phyloP scores from a whole-genome alignment of 345 rosid genomes.

The Murraya paniculata region DNA sequence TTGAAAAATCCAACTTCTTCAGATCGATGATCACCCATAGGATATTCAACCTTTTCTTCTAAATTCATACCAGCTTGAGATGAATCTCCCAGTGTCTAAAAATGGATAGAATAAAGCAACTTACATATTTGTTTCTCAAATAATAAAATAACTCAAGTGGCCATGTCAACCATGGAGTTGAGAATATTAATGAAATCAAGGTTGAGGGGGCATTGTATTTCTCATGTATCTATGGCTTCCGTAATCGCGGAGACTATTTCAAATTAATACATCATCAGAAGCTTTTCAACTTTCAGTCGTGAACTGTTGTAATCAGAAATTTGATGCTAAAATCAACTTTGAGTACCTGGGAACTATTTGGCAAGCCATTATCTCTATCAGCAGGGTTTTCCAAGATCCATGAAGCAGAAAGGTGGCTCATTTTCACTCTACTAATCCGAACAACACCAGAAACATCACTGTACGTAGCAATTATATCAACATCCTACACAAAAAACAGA shows the following conservation, averaged over 20 bases:
- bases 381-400: conserved; percentile 80
- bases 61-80: conserved; percentile 26
- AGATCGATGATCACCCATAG: conserved; percentile 24
- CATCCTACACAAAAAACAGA: conserved; percentile 51
- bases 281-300: not conserved
- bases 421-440: conserved; percentile 63
- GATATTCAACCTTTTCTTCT: conserved; percentile 33
- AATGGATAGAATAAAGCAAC: not conserved
- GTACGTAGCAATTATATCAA: conserved; percentile 83
- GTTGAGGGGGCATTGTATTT: conserved; percentile 3
- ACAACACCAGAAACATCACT: conserved; percentile 64
- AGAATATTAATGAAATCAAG: not conserved
- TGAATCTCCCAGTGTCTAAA: conserved; percentile 31
- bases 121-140: conserved; percentile 28
- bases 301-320: not conserved
- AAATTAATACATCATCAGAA: not conserved
- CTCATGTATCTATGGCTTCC: not conserved
- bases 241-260: not conserved
- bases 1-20: conserved; percentile 31
- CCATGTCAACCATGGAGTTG: conserved; percentile 9
- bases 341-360: conserved; percentile 49
- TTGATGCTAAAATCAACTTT: conserved; percentile 5
- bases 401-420: conserved; percentile 85
- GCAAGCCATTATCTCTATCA: conserved; percentile 34
- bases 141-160: conserved; percentile 22